Base-by-base conservation (phyloP, 164 flowering plant species). In the Vitis rotundifolia region DNA sequence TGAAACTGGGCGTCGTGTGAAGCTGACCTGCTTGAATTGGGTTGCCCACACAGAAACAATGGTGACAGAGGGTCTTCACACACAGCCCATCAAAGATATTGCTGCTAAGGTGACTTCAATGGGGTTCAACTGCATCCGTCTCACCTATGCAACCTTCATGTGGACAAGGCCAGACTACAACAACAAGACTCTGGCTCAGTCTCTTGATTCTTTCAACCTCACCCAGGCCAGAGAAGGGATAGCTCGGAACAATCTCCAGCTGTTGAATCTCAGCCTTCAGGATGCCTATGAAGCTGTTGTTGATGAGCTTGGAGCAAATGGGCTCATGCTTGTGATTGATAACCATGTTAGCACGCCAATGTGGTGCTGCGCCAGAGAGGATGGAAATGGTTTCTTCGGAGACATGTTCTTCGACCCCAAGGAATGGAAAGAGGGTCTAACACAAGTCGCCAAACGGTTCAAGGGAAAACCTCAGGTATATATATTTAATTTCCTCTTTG, bases 391-490 rank as follows among this genome's bases (percentile, higher is more conserved):
- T 37, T 37, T 37, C 5, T 37, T 37, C 7, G 44, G 44, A 37
- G 44, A 37, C 44, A 37, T 37, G 44, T 37, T 37, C 44, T 37
- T 37, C 44, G 44, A 37, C 44, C 44, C 44, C 44, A 37, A 3
- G 44, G 44, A 37, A 64, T 86, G 87, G 88, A 16, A 83, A 6
- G 58, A 69, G 1, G 91, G 90, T 3, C 60, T 89, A 31, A 9
- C 81, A 12, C 62, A 67, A 0, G 88, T 83, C 0, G 88, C 86
- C 15, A 57, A 68, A 2, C 61, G 68, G n/a, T 85, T 79, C 72
- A 71, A 52, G 57, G 73, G 83, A 0, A 22, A 22, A 22, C 26
- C 26, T 22, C 26, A 22, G 26, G 26, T 22, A 22, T 22, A 22
- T 22, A 22, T 22, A 22, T 22, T 22, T 22, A 22, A 22, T 22